Base-by-base conservation (phyloP, 2,329 filamentous ascomycete species). In the Graphilbum ipis-grandicollis region DNA sequence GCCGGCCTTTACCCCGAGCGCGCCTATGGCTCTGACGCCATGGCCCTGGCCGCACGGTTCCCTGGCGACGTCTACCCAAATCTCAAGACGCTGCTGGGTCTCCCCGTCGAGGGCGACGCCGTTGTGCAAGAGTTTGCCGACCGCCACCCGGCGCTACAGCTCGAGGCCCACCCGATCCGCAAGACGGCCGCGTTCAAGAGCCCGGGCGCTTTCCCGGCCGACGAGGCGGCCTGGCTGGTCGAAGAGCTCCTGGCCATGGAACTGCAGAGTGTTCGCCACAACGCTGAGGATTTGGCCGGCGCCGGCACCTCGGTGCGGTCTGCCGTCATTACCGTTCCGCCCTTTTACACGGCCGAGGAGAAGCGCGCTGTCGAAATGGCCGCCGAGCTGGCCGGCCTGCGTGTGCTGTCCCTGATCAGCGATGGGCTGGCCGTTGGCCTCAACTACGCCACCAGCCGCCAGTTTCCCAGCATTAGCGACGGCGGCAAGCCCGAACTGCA, bases 201-300 rank as follows among this genome's bases (percentile, higher is more conserved):
- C 62, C 67, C 66, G 50, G 68, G 48, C 19, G 68, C 61, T 57
- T 85, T 70, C 47, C 54, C 58, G 10, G 60, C 65, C 10, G 63
- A 71, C 28, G 71, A 77, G 45, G 74, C 81, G 44, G 58, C 69
- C 30, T 76, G 75, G 72, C 71, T 81, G 49, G 78, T 96, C 1
- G 90, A 98, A 60, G 90, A 98, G 60, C 66, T 98, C 46, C 59
- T 98, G 52, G 86, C 86, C 34, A 98, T 98, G 90, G 76, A 96
- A 60, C 66, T 98, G 46, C 82, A 92, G 63, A 90, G 83, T 56
- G 75, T 96, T 48, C 80, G 79, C 55, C 75, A 75, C 53, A 96
- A 94, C 50, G 90, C 90, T 13, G 84, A 94, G 60, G 60, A 63
- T 33, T 59, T 93, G 49, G 85, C 86, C 40, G 85, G 83, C 22